Evolutionary conservation across 495 filamentous ascomycete genomes (phyloP), one percentile per base, ranked within the genome.

Genomic region (Pyronema domesticum): DNA sequence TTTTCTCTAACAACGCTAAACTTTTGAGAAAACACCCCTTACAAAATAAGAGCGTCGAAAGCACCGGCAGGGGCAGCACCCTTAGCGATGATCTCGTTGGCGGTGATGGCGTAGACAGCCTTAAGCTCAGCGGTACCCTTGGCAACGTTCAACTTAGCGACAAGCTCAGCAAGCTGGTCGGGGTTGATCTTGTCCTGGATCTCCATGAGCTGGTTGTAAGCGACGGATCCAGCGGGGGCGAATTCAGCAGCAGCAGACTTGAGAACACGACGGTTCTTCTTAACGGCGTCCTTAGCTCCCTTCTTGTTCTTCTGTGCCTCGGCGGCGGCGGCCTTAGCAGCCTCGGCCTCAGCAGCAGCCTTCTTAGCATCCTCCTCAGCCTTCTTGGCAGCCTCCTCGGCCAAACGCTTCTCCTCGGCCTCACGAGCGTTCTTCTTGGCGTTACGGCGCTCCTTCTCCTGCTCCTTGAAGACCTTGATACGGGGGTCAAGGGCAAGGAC

Each of bases 211-310:
- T 95, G 91, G 59, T 72, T 75, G n/a, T 94, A 74, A 8, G 89
- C 83, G 17, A 73, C 70, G 68, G 95, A 88, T 52, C 95, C 83
- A 34, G 79, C 73, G 2, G 86, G 72, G 75, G 95, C 95, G 61
- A 80, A 86, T 55, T 96, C 91, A 76, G 96, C 96, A 70, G 91
- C 85, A 60, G 82, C 83, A 35, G 76, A 79, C 65, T 89, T 85
- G 55, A 96, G 76, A 36, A 95, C 85, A 73, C 91, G 82, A 74
- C 94, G 94, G 74, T 98, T 96, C 83, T 96, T 96, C 85, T 98
- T 98, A 60, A 89, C 80, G 3, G 93, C 89, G 67, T 85, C 94
- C 80, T 98, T 98, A 5, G 84, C 85, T 35, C 89, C 91, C 69
- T 98, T 91, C 72, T 94, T 95, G 44, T 85, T 83, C 76, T 98